Base-by-base conservation (phyloP, 805 yeast species). In the Sugiyamaella americana region DNA sequence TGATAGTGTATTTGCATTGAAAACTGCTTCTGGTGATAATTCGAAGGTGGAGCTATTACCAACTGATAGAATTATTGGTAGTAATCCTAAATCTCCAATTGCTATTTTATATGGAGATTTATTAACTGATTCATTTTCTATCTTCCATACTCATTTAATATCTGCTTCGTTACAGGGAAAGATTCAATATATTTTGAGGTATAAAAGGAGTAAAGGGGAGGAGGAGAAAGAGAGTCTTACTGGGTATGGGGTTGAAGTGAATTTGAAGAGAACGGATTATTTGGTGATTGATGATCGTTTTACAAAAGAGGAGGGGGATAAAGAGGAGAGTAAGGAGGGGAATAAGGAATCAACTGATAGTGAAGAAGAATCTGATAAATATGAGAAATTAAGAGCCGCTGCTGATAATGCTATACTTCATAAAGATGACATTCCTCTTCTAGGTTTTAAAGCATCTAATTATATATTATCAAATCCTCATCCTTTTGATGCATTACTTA, bases 1-100 rank as follows among this genome's bases (percentile, higher is more conserved):
- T 2, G 85, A 78, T 46, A 95, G 84, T 48, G 74, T 87, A 1
- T 93, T 78, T 62, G 95, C 96, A 2, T 69, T 93, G 47, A 82
- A 83, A 60, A 76, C 87, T 3, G 19, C 22, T 0, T 68, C 69
- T 21, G 55, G 60, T 3, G 46, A 8, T 22, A 49, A 2, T 23
- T 66, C 13, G 39, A 66, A 2, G 69, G 37, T 42, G 10, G 60
- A 63, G 13, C 41, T 61, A n/a, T 47, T 57, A 17, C 60, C 78
- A 0, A 74, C 76, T 50, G 97, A 91, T 57, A 70, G 87, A 47
- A 67, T 83, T 0, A 70, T 86, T 41, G 94, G 94, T 0, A 40
- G 51, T 2, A 59, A 58, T 3, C 44, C 59, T 6, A 40, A 52
- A 4, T 72, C 75, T 19, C 91, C 93, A 0, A 47, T 79, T 36